These are phyloP conservation scores for Dictyostelium brefeldianum DNA, from an alignment of 78 protist species.

Conservation along the genomic window DNA sequence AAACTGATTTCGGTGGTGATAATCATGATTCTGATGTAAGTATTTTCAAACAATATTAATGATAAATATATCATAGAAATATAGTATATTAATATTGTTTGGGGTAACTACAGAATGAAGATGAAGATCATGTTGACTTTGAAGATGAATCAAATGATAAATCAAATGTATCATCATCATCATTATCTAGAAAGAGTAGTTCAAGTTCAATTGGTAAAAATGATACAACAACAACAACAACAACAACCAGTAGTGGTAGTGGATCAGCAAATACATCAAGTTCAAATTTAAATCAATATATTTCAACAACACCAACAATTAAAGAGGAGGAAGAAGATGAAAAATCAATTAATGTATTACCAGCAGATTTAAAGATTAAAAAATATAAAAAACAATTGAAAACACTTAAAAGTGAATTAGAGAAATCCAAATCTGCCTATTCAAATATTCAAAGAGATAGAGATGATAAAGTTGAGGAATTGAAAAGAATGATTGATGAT, in stretches of 20 bases:
- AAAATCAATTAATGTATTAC: not conserved
- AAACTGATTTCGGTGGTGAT: constrained; percentile 49
- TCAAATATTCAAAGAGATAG: constrained; percentile 32
- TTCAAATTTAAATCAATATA: not conserved
- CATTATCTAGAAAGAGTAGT: constrained; percentile 31
- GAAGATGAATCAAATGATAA: constrained; percentile 55
- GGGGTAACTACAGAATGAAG: constrained; percentile 22
- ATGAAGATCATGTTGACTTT: constrained; percentile 65
- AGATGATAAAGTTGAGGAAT: constrained; percentile 40
- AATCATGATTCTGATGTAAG: constrained; percentile 63
- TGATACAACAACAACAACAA: not conserved
- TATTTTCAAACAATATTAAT: not conserved
- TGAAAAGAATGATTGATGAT: constrained; percentile 51
- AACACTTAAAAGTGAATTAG: constrained; percentile 10
- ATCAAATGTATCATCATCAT: constrained; percentile 38
- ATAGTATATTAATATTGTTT: too few species aligned
- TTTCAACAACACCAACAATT: not conserved
- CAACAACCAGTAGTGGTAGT: not conserved
- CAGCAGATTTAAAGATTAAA: constrained; percentile 38
- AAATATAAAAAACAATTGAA: constrained; percentile 67
- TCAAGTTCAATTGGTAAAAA: constrained; percentile 7
- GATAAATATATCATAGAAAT: not conserved
- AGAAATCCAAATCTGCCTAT: constrained; percentile 16
- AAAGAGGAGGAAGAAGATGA: not conserved
- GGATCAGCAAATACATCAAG: not conserved